phyloP scores from a whole-genome alignment of 1,139 yeast species.

The Kurtzmaniella quercitrusa region DNA sequence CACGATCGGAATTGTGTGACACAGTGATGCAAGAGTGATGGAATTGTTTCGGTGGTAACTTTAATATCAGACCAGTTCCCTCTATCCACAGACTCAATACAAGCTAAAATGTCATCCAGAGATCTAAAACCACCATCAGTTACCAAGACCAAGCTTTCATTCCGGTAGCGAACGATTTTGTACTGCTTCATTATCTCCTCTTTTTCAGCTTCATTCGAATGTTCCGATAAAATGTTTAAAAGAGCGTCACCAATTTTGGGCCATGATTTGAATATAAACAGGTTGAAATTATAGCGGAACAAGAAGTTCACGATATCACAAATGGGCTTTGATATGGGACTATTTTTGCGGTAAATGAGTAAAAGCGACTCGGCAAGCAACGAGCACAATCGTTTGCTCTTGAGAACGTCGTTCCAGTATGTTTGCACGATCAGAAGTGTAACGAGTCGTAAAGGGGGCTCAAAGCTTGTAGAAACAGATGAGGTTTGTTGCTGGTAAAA shows the following conservation, averaged over 20 bases:
- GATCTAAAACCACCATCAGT: slow-evolving; percentile 25
- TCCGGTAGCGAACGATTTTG: slow-evolving; percentile 60
- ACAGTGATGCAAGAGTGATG: slow-evolving; percentile 1
- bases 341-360: slow-evolving; percentile 1
- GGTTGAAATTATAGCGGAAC: slow-evolving; percentile 59
- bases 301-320: slow-evolving; percentile 39
- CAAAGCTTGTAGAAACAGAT: slow-evolving; percentile 9
- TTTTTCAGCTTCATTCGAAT: slow-evolving; percentile 14
- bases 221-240: slow-evolving; percentile 29
- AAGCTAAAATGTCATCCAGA: slow-evolving; percentile 28
- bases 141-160: slow-evolving; percentile 60
- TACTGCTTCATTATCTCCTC: slow-evolving; percentile 47
- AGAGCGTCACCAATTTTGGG: slow-evolving; percentile 46
- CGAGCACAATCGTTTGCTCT: slow-evolving; percentile 9
- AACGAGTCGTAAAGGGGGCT: slow-evolving; percentile 30
- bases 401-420: slow-evolving; percentile 68
- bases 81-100: slow-evolving; percentile 32
- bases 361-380: slow-evolving; percentile 2
- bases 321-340: slow-evolving; percentile 14
- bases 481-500: slow-evolving; percentile 10
- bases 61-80: slow-evolving; percentile 23
- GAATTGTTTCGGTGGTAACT: slow-evolving; percentile 14
- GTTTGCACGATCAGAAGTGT: slow-evolving; percentile 56
- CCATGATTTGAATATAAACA: slow-evolving; percentile 77
- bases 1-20: background rate